Conservation (phyloP, 495 filamentous ascomycete species). For the Chlorociboria aeruginascens region DNA sequence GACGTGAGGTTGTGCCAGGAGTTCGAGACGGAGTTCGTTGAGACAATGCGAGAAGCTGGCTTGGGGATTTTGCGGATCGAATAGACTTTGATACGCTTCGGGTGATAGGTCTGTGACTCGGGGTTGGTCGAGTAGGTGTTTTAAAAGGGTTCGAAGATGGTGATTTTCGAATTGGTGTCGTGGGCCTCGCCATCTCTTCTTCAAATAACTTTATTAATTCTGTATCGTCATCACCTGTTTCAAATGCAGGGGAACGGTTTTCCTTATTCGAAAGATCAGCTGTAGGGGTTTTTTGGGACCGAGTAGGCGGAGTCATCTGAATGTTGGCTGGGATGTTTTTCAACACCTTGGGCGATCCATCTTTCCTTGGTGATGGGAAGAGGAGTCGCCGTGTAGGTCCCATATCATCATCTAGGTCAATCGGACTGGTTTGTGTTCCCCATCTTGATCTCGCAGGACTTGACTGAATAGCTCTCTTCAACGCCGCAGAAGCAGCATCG, state of each 20-base stretch:
- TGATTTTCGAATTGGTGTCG: constrained; percentile 50
- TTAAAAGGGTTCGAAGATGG: constrained; percentile 34
- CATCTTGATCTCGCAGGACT: constrained; percentile 49
- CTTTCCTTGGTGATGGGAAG: constrained; percentile 61
- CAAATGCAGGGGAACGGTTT: constrained; percentile 22
- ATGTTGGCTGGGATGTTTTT: constrained; percentile 48
- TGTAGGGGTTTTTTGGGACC: constrained; percentile 21
- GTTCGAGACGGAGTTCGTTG: constrained; percentile 31
- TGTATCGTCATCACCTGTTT: constrained; percentile 22
- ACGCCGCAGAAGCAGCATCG: constrained; percentile 42
- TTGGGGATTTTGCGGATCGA: constrained; percentile 24
- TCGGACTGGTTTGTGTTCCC: constrained; percentile 54
- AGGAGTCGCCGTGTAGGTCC: constrained; percentile 64
- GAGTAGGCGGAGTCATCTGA: constrained; percentile 26
- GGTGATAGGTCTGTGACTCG: constrained; percentile 44
- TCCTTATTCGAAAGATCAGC: constrained; percentile 25
- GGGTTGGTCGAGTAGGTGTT: constrained; percentile 43
- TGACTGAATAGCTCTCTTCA: constrained; percentile 55
- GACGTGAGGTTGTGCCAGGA: constrained; percentile 17
- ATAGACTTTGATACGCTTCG: constrained; percentile 41
- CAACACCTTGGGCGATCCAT: constrained; percentile 43
- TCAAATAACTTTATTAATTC: constrained; percentile 51
- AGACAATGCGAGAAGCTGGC: constrained; percentile 10
- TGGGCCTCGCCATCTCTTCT: constrained; percentile 35
- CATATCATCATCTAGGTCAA: constrained; percentile 46